Percentiles rank a stretch among this genome's conserved stretches.
These are phyloP conservation scores for Starmerella apicola DNA, from an alignment of 805 yeast genomes.

Conservation along the genomic window DNA sequence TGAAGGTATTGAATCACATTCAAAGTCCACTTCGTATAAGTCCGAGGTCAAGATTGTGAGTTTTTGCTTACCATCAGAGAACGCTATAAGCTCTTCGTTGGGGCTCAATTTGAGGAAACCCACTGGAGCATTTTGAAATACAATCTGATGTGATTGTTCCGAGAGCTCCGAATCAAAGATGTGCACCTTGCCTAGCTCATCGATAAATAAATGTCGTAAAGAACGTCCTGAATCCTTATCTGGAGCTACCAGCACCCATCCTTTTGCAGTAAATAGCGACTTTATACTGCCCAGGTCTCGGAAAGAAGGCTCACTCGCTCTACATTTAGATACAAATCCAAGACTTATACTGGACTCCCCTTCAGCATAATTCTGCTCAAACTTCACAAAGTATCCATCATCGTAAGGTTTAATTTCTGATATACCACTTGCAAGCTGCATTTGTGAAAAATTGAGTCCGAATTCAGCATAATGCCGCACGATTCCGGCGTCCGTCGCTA, in stretches of 20 bases:
- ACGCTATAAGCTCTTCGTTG: not conserved
- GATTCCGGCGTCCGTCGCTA: conserved; percentile 41
- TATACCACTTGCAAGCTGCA: conserved; percentile 3
- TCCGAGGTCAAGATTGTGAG: conserved; percentile 8
- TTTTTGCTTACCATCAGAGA: conserved; percentile 4
- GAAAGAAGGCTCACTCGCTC: conserved; percentile 2
- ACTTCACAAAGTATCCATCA: conserved; percentile 1
- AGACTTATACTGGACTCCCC: not conserved
- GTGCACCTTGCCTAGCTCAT: not conserved
- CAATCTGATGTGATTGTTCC: not conserved
- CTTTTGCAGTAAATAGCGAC: not conserved
- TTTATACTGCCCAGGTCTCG: not conserved
- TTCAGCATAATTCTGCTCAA: not conserved
- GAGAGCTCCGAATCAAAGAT: not conserved
- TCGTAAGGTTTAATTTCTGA: not conserved
- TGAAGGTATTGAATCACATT: not conserved
- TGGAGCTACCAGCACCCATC: not conserved
- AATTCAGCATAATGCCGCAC: conserved; percentile 52
- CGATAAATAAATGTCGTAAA: not conserved
- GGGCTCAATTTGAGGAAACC: conserved; percentile 1
- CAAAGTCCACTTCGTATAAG: not conserved
- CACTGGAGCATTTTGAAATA: conserved; percentile 1
- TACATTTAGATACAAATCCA: not conserved
- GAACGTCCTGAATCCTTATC: not conserved
- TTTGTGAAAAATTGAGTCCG: conserved; percentile 45